Conservation (phyloP, 225 moss, liverwort and hornwort species). For the Marchantia polymorpha region DNA sequence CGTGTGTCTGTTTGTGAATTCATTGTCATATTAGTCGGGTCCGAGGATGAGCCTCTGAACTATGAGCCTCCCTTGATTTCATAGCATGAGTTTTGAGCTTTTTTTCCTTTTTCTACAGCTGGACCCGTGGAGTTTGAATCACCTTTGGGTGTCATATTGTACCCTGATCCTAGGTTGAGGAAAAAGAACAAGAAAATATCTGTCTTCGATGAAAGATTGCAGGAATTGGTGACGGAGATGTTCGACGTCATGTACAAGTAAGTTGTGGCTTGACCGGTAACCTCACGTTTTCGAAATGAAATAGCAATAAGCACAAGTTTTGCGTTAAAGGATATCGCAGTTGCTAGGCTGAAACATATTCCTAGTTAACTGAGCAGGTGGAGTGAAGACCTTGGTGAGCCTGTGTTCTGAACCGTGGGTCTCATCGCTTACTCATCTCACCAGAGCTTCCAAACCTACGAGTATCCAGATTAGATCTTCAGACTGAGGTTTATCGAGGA, state of each 20-base stretch:
- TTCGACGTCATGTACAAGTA: conserved; percentile 91
- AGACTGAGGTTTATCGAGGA: background rate
- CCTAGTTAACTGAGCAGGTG: background rate
- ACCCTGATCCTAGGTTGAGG: conserved; percentile 80
- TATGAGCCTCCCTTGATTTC: background rate
- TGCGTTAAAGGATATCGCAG: background rate
- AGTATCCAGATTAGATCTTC: background rate
- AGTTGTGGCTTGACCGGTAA: conserved; percentile 18
- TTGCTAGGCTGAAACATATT: background rate
- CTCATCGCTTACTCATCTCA: background rate
- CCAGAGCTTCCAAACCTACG: background rate
- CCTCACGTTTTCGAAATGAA: background rate
- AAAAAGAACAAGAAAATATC: conserved; percentile 73
- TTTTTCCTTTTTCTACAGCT: conserved; percentile 27
- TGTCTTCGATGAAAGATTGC: conserved; percentile 71
- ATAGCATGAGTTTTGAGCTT: background rate
- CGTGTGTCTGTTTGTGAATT: background rate
- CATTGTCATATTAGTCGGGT: background rate
- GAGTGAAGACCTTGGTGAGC: background rate
- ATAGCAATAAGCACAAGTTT: background rate
- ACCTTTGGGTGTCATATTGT: conserved; percentile 67
- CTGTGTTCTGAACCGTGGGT: background rate
- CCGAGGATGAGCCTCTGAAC: background rate
- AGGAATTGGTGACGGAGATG: conserved; percentile 82
- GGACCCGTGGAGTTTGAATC: conserved; percentile 75